Conservation (phyloP, 345 rosid species). For the Boechera divaricarpa region DNA sequence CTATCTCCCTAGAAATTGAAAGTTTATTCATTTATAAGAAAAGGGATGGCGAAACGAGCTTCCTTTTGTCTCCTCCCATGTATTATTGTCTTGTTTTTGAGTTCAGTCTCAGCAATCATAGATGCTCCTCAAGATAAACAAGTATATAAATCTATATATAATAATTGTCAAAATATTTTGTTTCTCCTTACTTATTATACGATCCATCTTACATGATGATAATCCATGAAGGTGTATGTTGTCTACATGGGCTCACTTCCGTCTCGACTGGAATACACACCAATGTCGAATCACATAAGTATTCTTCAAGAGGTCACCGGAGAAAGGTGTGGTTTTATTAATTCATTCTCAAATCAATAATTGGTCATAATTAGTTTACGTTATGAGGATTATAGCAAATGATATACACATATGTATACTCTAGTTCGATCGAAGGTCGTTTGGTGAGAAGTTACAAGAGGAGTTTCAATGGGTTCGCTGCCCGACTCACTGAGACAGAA, state of each 20-base stretch:
- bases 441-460: conserved; percentile 52
- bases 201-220: conserved; percentile 7
- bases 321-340: conserved; percentile 28
- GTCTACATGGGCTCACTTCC: conserved; percentile 57
- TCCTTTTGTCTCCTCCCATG: conserved; percentile 23
- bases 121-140: conserved; percentile 31
- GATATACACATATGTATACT: neutral
- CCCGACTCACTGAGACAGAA: conserved; percentile 54
- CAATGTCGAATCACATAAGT: conserved; percentile 39
- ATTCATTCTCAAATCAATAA: neutral
- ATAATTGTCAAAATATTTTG: neutral
- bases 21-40: neutral
- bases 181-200: neutral
- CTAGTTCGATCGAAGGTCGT: conserved; percentile 42
- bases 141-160: neutral
- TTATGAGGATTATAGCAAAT: neutral
- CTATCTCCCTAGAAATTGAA: neutral
- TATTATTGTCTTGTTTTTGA: conserved; percentile 1
- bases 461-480: conserved; percentile 74
- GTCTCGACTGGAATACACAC: conserved; percentile 29
- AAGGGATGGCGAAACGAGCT: conserved; percentile 24
- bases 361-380: neutral
- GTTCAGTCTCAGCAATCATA: conserved; percentile 27
- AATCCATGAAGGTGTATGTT: conserved; percentile 43
- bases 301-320: conserved; percentile 44